phyloP scores from a whole-genome alignment of 495 filamentous ascomycete genomes.

The Podospora bellae-mahoneyi region DNA sequence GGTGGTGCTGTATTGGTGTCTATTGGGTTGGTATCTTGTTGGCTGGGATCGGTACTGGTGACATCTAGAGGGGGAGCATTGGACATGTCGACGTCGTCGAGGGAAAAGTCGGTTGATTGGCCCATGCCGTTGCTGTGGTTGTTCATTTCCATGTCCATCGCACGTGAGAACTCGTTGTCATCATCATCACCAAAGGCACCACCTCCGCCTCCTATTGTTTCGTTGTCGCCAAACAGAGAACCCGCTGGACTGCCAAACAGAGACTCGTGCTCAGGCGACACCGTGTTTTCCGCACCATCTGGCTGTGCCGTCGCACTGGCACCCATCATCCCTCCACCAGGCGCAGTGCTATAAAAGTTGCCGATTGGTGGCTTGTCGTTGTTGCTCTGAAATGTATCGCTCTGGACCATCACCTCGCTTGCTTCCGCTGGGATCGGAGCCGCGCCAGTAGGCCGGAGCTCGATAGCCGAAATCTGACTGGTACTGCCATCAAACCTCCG shows the following conservation, averaged over 20 bases:
- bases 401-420: slow-evolving; percentile 52
- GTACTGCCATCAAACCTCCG: slow-evolving; percentile 72
- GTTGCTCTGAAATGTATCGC: slow-evolving; percentile 63
- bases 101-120: slow-evolving; percentile 45
- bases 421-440: slow-evolving; percentile 72
- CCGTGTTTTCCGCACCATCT: slow-evolving; percentile 34
- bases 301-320: background rate
- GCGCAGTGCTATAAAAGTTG: slow-evolving; percentile 41
- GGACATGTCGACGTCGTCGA: slow-evolving; percentile 27
- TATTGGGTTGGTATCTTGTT: background rate
- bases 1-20: background rate
- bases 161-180: slow-evolving; percentile 80
- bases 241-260: slow-evolving; percentile 56
- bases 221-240: slow-evolving; percentile 57
- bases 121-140: slow-evolving; percentile 45
- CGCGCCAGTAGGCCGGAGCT: slow-evolving; percentile 74
- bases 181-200: slow-evolving; percentile 63
- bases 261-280: slow-evolving; percentile 75
- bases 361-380: slow-evolving; percentile 48
- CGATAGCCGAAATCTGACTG: slow-evolving; percentile 82
- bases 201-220: slow-evolving; percentile 55
- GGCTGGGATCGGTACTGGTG: no score
- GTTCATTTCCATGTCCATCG: slow-evolving; percentile 58
- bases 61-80: background rate
- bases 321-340: slow-evolving; percentile 18